Evolutionary conservation across 306 rosid species (phyloP).

Genomic region (Prunus mume): DNA sequence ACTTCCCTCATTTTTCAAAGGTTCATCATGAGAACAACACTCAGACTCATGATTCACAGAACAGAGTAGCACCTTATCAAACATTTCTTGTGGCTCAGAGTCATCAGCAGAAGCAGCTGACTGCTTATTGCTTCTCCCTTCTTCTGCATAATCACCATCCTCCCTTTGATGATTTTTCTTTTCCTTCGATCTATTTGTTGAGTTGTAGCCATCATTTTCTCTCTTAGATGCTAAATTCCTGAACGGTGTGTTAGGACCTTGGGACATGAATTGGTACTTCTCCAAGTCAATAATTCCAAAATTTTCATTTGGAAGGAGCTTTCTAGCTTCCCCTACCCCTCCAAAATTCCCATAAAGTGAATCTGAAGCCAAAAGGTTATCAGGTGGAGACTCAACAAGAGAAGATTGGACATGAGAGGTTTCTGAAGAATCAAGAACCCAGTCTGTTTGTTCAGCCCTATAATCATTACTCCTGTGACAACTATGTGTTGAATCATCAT

Average conservation of each 20-base stretch:
- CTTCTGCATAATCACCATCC: slow-evolving; percentile 15
- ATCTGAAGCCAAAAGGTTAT: slow-evolving; percentile 22
- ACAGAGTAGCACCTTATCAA: slow-evolving; percentile 34
- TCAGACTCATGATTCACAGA: slow-evolving; percentile 8
- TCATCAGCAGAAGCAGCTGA: slow-evolving; percentile 28
- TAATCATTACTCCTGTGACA: slow-evolving; percentile 19
- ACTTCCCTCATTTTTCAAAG: neutral
- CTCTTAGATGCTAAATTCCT: slow-evolving; percentile 13
- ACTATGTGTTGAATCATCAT: slow-evolving; percentile 14
- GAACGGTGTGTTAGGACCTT: neutral
- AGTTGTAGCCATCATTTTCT: neutral
- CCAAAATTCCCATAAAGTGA: slow-evolving; percentile 8
- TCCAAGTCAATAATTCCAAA: slow-evolving; percentile 19
- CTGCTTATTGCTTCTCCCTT: slow-evolving; percentile 34
- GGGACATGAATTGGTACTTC: neutral
- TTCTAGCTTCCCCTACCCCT: slow-evolving; percentile 13
- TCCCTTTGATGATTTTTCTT: slow-evolving; percentile 32
- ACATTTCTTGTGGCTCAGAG: slow-evolving; percentile 28
- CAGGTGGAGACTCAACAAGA: too few species aligned
- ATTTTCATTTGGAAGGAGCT: slow-evolving; percentile 20
- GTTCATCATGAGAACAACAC: slow-evolving; percentile 4
- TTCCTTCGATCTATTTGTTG: slow-evolving; percentile 12
- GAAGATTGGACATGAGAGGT: too few species aligned
- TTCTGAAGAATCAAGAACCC: slow-evolving; percentile 17
- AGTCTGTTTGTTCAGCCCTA: slow-evolving; percentile 18